phyloP scores from a whole-genome alignment of 2,329 filamentous ascomycete genomes.

The Aphanocladium album region DNA sequence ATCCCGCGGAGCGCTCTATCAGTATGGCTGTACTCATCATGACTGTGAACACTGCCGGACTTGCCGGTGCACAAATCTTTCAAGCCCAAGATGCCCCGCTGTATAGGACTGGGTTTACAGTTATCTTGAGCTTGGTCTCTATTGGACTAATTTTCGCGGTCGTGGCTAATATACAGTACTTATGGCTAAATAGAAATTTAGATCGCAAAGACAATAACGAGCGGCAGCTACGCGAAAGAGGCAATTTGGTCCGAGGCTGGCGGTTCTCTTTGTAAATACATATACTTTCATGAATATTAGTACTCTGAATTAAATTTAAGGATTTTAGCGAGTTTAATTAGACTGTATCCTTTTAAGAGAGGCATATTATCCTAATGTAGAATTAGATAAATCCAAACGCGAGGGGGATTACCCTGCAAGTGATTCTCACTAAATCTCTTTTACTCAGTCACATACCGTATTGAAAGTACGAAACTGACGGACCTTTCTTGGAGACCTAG shows the following conservation, averaged over 20 bases:
- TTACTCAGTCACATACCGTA: too few species aligned
- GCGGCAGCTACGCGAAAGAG: background rate
- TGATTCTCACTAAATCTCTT: too few species aligned
- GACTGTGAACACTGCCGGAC: conserved; percentile 27
- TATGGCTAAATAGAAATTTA: conserved; percentile 34
- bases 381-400: too few species aligned
- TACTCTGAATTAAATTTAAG: too few species aligned
- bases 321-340: too few species aligned
- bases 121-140: conserved; percentile 21
- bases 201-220: background rate
- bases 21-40: conserved; percentile 30
- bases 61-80: conserved; percentile 27
- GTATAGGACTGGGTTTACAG: conserved; percentile 25
- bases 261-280: background rate
- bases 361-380: too few species aligned
- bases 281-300: too few species aligned
- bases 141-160: conserved; percentile 19
- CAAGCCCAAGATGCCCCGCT: conserved; percentile 25
- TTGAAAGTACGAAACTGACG: too few species aligned
- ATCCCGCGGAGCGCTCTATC: conserved; percentile 26
- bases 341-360: too few species aligned
- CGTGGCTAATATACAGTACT: conserved; percentile 22
- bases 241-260: background rate
- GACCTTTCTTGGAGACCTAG: too few species aligned
- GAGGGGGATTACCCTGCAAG: too few species aligned